These are phyloP conservation scores for Paramecium sonneborni DNA, from an alignment of 73 alveolate genomes.

Conservation along the genomic window DNA sequence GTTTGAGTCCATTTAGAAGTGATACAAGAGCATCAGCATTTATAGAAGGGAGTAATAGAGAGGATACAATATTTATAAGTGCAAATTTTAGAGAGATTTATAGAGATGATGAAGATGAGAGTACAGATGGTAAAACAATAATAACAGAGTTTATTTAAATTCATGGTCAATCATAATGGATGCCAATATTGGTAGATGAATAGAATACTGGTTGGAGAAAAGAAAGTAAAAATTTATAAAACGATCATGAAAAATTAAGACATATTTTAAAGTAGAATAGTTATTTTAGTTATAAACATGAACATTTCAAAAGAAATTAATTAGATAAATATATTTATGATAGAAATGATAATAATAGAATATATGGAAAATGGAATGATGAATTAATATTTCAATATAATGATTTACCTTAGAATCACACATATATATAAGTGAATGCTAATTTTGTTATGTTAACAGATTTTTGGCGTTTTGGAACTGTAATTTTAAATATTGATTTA, in stretches of 20 bases:
- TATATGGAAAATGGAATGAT: conserved; percentile 8
- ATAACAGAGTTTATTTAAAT: conserved; percentile 9
- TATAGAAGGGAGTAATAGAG: not conserved
- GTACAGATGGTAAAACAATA: not conserved
- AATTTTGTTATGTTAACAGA: conserved; percentile 15
- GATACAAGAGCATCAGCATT: conserved; percentile 19
- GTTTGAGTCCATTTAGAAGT: conserved; percentile 47
- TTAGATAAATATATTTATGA: conserved; percentile 11
- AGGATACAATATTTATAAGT: conserved; percentile 24
- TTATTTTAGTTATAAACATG: not conserved
- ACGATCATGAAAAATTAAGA: not conserved
- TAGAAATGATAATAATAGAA: not conserved
- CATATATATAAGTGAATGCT: not conserved
- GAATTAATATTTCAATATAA: conserved; percentile 18
- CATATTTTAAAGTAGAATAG: not conserved
- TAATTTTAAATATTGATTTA: not conserved
- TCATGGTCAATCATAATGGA: conserved; percentile 56
- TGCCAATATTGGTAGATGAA: not conserved
- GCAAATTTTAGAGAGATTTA: not conserved
- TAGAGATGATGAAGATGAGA: conserved; percentile 30
- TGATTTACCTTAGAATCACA: conserved; percentile 32
- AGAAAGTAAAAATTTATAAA: not conserved
- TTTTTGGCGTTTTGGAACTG: conserved; percentile 48
- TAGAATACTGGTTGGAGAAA: not conserved
- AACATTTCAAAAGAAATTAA: conserved; percentile 12